Base-by-base conservation (phyloP, 2,329 filamentous ascomycete species). In the Pseudogymnoascus sp. region DNA sequence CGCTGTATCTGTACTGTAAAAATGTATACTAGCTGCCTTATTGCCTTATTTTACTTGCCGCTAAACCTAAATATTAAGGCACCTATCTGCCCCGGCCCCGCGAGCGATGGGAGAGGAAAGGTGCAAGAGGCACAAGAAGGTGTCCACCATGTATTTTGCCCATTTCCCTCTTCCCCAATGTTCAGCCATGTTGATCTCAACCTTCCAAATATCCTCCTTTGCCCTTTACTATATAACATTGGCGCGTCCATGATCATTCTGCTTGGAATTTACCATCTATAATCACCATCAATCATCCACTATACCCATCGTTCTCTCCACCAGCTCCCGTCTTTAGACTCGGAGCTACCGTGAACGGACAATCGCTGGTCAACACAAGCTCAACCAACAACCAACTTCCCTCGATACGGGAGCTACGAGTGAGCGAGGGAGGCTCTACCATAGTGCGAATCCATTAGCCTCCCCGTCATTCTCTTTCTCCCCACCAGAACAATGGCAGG, bases 401-500 rank as follows among this genome's bases (percentile, higher is more conserved):
- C 54, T 35, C 54, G 54, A 58, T 58, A 58, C 31, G 54, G 54
- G 31, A 36, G 31, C 41, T 31, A 50, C 41, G 41, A 50, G 41
- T 50, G 41, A 29, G 13, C 41, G 41, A 50, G 41, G 41, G 41
- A 50, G 41, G 41, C 41, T 31, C 41, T 50, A 50, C 24, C 4
- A 50, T 50, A 50, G 41, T 50, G 41, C 41, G 41, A 50, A 50
- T 50, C 41, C 24, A 50, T 50, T 47, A 40, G 59, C 59, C 37
- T 44, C 59, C 35, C 31, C 47, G 41, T 54, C 17, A 36, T 54
- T 58, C 33, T 11, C 11, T 61, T 47, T 57, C 29, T 41, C 31
- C 26, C 44, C 26, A 5, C 26, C 26, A 11, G 3, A 60, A 64
- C 65, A 62, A 75, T 74, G 71, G 77, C 82, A 79, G 81, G 79